Percentiles rank a stretch among this genome's conserved stretches.
Conservation (phyloP, 768 basidiomycete genomes). For the Solioccasus polychromus region DNA sequence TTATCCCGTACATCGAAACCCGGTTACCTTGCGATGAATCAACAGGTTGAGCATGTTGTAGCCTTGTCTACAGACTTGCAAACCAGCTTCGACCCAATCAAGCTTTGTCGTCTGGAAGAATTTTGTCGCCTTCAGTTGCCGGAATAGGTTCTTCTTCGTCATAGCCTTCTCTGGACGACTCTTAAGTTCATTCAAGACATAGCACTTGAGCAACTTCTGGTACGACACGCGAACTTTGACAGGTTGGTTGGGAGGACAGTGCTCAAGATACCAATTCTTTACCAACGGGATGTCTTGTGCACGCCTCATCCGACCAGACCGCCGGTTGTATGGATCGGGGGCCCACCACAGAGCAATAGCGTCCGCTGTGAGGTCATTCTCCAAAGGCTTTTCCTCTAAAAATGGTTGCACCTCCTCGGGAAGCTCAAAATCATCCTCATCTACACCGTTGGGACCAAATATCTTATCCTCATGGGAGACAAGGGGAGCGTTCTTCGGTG, state of each 20-base stretch:
- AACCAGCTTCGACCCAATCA: conserved; percentile 98
- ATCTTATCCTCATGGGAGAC: conserved; percentile 90
- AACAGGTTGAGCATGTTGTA: conserved; percentile 99
- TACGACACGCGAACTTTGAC: conserved; percentile 99
- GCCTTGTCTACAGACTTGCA: conserved; percentile 97
- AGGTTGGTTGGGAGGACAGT: conserved; percentile 93
- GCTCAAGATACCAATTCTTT: conserved; percentile 98
- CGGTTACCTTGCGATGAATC: conserved; percentile 89
- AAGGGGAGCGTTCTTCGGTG: conserved; percentile 76
- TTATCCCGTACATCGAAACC: not conserved
- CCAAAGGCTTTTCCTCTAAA: conserved; percentile 71
- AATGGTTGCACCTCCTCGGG: conserved; percentile 79
- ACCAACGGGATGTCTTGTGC: conserved; percentile 95
- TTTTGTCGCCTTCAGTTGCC: conserved; percentile 96
- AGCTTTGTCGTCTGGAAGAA: conserved; percentile 98
- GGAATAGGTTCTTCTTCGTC: conserved; percentile 97
- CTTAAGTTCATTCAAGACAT: conserved; percentile 91
- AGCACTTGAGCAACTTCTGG: conserved; percentile 96
- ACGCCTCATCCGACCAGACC: conserved; percentile 88
- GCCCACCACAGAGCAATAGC: conserved; percentile 99
- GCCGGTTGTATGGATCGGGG: conserved; percentile 90
- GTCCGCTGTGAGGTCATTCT: conserved; percentile 91
- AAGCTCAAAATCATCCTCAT: conserved; percentile 86
- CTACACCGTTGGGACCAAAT: conserved; percentile 83
- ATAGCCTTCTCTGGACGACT: conserved; percentile 91